Percentiles rank a stretch among this genome's conserved stretches.
These are phyloP conservation scores for Trichosporon sp. DNA, from an alignment of 1,284 basidiomycete species.

Conservation along the genomic window DNA sequence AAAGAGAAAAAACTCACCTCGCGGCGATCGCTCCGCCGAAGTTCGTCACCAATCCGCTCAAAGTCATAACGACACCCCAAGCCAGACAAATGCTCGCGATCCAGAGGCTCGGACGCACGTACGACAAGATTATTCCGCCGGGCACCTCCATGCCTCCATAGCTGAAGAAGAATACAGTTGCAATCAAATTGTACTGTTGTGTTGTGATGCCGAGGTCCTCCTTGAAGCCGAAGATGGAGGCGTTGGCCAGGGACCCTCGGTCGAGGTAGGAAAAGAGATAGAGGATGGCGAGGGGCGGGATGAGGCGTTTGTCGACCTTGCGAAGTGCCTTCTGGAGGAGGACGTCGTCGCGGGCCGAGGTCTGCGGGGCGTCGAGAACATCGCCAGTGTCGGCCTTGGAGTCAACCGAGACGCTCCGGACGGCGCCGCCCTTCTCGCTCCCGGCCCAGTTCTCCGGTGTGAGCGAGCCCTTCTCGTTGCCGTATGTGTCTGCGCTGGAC, in stretches of 20 bases:
- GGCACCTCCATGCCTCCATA: constrained; percentile 20
- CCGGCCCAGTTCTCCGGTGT: background rate
- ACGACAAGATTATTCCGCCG: constrained; percentile 16
- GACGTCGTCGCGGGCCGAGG: background rate
- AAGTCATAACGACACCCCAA: constrained; percentile 56
- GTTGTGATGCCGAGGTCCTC: constrained; percentile 12
- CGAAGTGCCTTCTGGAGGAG: constrained; percentile 10
- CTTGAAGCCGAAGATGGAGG: constrained; percentile 19
- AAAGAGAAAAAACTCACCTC: background rate
- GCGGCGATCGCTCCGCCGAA: constrained; percentile 41
- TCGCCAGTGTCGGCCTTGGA: background rate
- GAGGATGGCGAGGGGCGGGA: constrained; percentile 36
- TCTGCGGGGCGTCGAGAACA: background rate
- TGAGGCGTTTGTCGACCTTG: constrained; percentile 28
- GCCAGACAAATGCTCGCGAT: constrained; percentile 47
- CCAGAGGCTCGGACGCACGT: constrained; percentile 20
- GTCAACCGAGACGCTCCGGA: background rate
- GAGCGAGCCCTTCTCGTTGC: background rate
- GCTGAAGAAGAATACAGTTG: constrained; percentile 22
- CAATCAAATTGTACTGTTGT: constrained; percentile 19
- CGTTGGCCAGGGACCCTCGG: constrained; percentile 20
- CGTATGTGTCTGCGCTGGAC: background rate
- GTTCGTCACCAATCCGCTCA: constrained; percentile 54
- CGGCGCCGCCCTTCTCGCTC: background rate
- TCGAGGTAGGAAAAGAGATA: constrained; percentile 32